Base-by-base conservation (phyloP, 73 alveolate species). In the Uronychia binucleata region DNA sequence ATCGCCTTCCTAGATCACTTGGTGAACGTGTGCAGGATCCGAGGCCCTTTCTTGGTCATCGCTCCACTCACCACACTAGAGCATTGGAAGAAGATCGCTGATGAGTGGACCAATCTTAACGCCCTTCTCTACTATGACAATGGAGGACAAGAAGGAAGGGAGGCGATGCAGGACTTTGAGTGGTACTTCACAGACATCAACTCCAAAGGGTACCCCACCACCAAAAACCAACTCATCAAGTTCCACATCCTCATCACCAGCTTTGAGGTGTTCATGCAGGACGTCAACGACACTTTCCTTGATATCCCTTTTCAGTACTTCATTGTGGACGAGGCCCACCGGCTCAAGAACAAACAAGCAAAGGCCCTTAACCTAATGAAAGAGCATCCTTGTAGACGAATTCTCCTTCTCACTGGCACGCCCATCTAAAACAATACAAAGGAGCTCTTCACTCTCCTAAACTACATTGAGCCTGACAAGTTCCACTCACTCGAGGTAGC, bases 251-350 rank as follows among this genome's bases (percentile, higher is more conserved):
- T 94, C 32, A 92, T 98, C 34, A 95, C 99, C 26, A 88, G 98
- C 34, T 97, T 93, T 92, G 99, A 98, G 87, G 98, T 96, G 59
- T 98, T 98, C 86, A 88, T 95, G 93, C 82, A 77, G 79, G 99
- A 98, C 92, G 78, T 91, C 35, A 82, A 89, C 58, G 95, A 95
- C 29, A 86, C 96, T 26, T 86, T 98, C 81, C 75, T 86, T 28
- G 93, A 95, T n/a, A 90, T 84, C 31, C 98, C 99, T 58, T 97
- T 96, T 88, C 85, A 93, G 87, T 96, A 95, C 90, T 92, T 98
- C 74, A 98, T 97, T 26, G 90, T 98, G 25, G 99, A 98, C 91
- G 99, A 98, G 88, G 99, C 99, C 67, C 99, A 98, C 89, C 92
- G 98, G 79, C 93, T 98, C 74, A 98, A 98, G 89, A 98, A 98